These are phyloP conservation scores for Emydomyces testavorans DNA, from an alignment of 2,329 filamentous ascomycete species.

Conservation along the genomic window DNA sequence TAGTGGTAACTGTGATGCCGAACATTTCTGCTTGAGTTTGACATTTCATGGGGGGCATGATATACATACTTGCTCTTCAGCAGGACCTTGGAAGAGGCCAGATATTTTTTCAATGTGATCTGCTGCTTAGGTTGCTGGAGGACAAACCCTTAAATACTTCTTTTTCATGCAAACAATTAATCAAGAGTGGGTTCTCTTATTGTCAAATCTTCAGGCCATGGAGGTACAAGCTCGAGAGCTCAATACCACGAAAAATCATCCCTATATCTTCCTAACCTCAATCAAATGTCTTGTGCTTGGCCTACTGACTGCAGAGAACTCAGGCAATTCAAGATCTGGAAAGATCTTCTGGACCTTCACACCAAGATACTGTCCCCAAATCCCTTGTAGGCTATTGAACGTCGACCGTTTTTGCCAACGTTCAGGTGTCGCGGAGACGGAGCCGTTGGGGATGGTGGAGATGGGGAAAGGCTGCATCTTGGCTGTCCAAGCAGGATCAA, in stretches of 20 bases:
- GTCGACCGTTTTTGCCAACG: conserved; percentile 10
- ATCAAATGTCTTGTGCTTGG: conserved; percentile 5
- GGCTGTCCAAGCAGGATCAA: conserved; percentile 10
- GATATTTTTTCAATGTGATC: too few relatives aligned
- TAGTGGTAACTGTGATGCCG: too few relatives aligned
- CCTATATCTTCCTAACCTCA: neutral
- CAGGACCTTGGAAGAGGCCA: too few relatives aligned
- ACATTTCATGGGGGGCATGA: too few relatives aligned
- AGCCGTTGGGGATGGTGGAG: neutral
- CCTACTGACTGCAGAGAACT: conserved; percentile 8
- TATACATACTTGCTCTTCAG: too few relatives aligned
- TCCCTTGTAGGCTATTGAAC: conserved; percentile 10
- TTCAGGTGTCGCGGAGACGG: conserved; percentile 4
- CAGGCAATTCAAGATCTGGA: neutral
- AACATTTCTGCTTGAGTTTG: too few relatives aligned
- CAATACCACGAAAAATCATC: too few relatives aligned
- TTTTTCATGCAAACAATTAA: neutral
- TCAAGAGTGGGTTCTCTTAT: neutral
- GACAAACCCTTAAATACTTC: too few relatives aligned
- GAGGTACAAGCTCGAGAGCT: too few relatives aligned
- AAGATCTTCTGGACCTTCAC: conserved; percentile 10
- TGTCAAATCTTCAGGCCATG: too few relatives aligned
- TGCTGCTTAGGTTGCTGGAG: too few relatives aligned
- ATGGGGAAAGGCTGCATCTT: conserved; percentile 6
- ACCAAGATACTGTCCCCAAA: conserved; percentile 11